These are phyloP conservation scores for Cyberlindnera veronae DNA, from an alignment of 805 yeast species.

Conservation along the genomic window DNA sequence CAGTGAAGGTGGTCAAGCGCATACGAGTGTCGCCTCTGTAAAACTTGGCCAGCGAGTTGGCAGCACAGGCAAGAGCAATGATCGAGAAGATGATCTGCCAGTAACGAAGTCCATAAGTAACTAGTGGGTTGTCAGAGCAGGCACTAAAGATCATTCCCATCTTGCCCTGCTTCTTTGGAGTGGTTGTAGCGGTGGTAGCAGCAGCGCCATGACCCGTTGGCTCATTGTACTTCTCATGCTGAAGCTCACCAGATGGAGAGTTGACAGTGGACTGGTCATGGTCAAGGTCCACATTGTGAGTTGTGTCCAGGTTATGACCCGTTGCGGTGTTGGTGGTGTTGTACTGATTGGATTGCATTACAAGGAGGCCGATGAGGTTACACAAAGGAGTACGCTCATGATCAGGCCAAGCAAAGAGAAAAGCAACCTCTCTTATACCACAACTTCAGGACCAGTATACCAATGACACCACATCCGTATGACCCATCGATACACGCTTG, in stretches of 20 bases:
- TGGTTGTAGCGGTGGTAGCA: too few relatives aligned
- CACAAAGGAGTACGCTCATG: too few relatives aligned
- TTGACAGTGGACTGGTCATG: conserved; percentile 26
- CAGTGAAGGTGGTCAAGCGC: conserved; percentile 31
- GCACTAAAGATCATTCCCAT: background rate
- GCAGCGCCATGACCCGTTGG: background rate
- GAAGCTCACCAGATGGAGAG: conserved; percentile 19
- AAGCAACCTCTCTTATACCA: too few relatives aligned
- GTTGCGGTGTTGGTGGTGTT: too few relatives aligned
- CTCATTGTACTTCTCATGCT: conserved; percentile 16
- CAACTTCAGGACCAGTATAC: too few relatives aligned
- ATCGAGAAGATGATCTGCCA: conserved; percentile 28
- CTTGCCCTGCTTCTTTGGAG: conserved; percentile 1
- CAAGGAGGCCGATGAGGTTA: too few relatives aligned
- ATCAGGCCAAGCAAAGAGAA: conserved; percentile 5
- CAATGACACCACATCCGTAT: too few relatives aligned
- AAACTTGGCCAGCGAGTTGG: conserved; percentile 25
- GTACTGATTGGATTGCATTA: background rate
- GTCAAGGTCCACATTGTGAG: conserved; percentile 6
- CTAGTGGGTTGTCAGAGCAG: conserved; percentile 8
- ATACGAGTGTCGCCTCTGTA: conserved; percentile 27
- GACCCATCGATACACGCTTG: too few relatives aligned
- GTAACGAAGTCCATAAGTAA: conserved; percentile 19
- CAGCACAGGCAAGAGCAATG: conserved; percentile 30
- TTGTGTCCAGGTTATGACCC: background rate